Evolutionary conservation across 306 rosid genomes (phyloP), one percentile per base, ranked within the genome.

Genomic region (Betula pendula): DNA sequence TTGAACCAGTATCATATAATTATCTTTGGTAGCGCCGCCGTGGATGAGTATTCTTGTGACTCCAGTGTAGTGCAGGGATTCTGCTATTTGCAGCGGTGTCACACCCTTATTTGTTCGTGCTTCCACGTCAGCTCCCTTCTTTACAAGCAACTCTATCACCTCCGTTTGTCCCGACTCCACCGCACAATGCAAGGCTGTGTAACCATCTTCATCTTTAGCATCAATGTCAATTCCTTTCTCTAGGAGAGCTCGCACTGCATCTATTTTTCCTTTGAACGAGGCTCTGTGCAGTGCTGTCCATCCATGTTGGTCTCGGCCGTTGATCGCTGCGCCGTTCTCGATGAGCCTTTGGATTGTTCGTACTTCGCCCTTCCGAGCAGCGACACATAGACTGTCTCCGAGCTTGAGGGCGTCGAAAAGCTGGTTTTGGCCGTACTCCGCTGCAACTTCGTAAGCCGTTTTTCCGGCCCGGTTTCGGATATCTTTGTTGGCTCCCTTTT

Each of bases 251-350:
- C 87, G 71, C 14, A 84, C 88, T 0, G 76, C 91, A 0, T 90
- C 90, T 0, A 77, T 63, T 45, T 85, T 73, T 14, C 98, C 98
- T 44, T 91, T 94, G 70, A 94, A 94, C 3, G 91, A 81, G 0
- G 97, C 94, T 2, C 97, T 82, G 33, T 94, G 97, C 53, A 94
- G 84, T 6, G 96, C 90, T 0, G 94, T 91, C 98, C 98, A 94
- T 0, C 94, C 93, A 33, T 91, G 71, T 14, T 87, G 98, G 80
- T 94, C 98, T n/a, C 83, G 77, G 2, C 93, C 93, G 8, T 91
- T 91, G 24, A 91, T 65, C 0, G 85, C 82, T 0, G 93, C 97
- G 0, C 96, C 97, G 0, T 79, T 74, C 49, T 90, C 91, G 0
- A 91, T 50, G 9, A 94, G 79, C 83, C 68, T 84, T 8, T 83